Percentiles rank a stretch among this genome's conserved stretches.
phyloP scores from a whole-genome alignment of 441 rosid species.

The Geranium incanum region DNA sequence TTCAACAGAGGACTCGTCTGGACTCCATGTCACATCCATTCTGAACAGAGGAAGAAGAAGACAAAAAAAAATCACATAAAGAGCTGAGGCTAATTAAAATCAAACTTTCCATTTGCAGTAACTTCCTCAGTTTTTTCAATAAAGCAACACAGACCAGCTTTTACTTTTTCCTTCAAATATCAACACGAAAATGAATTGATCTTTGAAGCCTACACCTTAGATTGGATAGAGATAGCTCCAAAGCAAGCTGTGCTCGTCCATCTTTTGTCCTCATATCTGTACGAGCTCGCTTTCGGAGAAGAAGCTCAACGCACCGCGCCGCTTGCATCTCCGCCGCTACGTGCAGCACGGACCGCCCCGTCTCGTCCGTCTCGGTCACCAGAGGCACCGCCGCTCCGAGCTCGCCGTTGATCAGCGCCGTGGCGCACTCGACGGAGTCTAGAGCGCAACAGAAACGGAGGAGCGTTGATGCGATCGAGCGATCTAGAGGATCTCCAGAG shows the following conservation, averaged over 20 bases:
- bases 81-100: slow-evolving; percentile 18
- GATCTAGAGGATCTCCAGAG: slow-evolving; percentile 20
- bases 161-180: slow-evolving; percentile 15
- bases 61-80: neutral
- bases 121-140: slow-evolving; percentile 9
- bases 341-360: slow-evolving; percentile 54
- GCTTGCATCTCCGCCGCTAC: slow-evolving; percentile 54
- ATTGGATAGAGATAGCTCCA: slow-evolving; percentile 52
- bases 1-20: slow-evolving; percentile 41
- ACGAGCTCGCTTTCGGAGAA: slow-evolving; percentile 66
- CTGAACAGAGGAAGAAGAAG: slow-evolving; percentile 26
- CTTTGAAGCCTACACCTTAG: slow-evolving; percentile 31
- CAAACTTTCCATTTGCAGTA: slow-evolving; percentile 28
- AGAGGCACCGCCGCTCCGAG: slow-evolving; percentile 37
- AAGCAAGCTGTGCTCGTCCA: slow-evolving; percentile 49
- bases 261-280: slow-evolving; percentile 56
- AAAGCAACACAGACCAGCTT: slow-evolving; percentile 19
- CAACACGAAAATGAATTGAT: slow-evolving; percentile 23
- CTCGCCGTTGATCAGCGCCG: slow-evolving; percentile 52
- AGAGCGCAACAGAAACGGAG: slow-evolving; percentile 48
- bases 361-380: slow-evolving; percentile 39
- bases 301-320: slow-evolving; percentile 54
- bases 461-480: slow-evolving; percentile 32
- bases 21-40: slow-evolving; percentile 53
- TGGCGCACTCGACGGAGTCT: slow-evolving; percentile 55